Evolutionary conservation across 2,329 filamentous ascomycete species (phyloP), one percentile per base, ranked within the genome.

Genomic region (Dactylellina haptotyla): DNA sequence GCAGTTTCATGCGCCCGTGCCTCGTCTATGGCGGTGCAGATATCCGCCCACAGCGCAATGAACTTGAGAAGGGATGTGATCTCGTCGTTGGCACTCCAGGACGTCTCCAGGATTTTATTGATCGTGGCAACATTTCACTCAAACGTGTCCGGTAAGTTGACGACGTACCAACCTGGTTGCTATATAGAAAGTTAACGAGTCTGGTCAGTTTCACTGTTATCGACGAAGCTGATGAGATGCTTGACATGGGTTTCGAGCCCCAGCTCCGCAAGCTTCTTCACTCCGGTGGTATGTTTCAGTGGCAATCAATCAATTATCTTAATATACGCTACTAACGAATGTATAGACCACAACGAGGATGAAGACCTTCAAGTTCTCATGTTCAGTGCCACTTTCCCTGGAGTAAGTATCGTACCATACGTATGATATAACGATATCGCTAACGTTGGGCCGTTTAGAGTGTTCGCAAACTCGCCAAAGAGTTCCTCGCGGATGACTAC

Each of bases 351-450:
- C 76, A 87, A 97, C 74, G 88, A 90, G 65, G 92, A 90, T 78
- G 86, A 84, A 4, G 87, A 90, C 69, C 87, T 89, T 76, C 83
- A 84, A 5, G 89, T 87, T 80, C 85, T 96, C 81, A 90, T 99
- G 83, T 98, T 98, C 80, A 97, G 93, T 0, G 95, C 95, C 0
- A 98, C 95, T 0, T 98, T 99, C 81, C 92, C 93, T 41, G 93
- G 90, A 82, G 83, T 75, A 62, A 25, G 64, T 65, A 26, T 45
- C n/a, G 0, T 16, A 28, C 10, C 1, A 3, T 18, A 14, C 6
- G n/a, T 6, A 12, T 6, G 4, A 43, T 28, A 34, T 16, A 26
- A 65, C 23, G 37, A 3, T 4, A 14, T 34, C 41, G 39, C 59
- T 63, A 23, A 64, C 23, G 14, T 46, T 32, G 4, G 23, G n/a